Conservation (phyloP, 805 yeast species). For the Nakazawaea laoshanensis region DNA sequence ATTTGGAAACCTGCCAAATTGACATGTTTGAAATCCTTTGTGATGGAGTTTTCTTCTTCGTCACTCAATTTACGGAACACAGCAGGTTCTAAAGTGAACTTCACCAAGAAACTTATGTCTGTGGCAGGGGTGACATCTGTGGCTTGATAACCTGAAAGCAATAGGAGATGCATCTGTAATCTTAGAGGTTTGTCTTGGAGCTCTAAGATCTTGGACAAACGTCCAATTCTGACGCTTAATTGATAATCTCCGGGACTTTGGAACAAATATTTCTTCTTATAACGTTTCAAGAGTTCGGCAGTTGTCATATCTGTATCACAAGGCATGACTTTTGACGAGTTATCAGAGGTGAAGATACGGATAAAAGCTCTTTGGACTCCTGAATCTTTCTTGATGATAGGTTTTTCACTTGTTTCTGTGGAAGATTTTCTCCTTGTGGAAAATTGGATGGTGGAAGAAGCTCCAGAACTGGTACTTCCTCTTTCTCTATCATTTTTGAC, state of each 20-base stretch:
- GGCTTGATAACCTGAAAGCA: slow-evolving; percentile 71
- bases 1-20: slow-evolving; percentile 65
- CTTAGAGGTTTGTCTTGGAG: slow-evolving; percentile 68
- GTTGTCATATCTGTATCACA: slow-evolving; percentile 75
- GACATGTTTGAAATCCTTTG: slow-evolving; percentile 63
- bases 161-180: slow-evolving; percentile 64
- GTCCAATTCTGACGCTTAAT: slow-evolving; percentile 68
- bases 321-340: slow-evolving; percentile 42
- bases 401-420: background rate
- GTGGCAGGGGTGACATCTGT: slow-evolving; percentile 75
- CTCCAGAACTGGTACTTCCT: slow-evolving; percentile 7
- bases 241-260: slow-evolving; percentile 67
- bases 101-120: slow-evolving; percentile 75
- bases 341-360: slow-evolving; percentile 10
- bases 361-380: slow-evolving; percentile 9
- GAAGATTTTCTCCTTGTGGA: slow-evolving; percentile 1
- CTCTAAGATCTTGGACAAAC: slow-evolving; percentile 63
- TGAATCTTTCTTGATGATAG: background rate
- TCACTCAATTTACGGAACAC: slow-evolving; percentile 51
- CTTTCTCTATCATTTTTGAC: slow-evolving; percentile 9
- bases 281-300: slow-evolving; percentile 57
- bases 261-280: slow-evolving; percentile 72
- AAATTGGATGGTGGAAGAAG: slow-evolving; percentile 2
- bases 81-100: slow-evolving; percentile 64
- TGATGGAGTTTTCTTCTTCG: slow-evolving; percentile 62